A percentile compares a stretch with the other conserved stretches of the same genome.
These are phyloP conservation scores for Puccinia polysora DNA, from an alignment of 1,284 basidiomycete species.

Conservation along the genomic window DNA sequence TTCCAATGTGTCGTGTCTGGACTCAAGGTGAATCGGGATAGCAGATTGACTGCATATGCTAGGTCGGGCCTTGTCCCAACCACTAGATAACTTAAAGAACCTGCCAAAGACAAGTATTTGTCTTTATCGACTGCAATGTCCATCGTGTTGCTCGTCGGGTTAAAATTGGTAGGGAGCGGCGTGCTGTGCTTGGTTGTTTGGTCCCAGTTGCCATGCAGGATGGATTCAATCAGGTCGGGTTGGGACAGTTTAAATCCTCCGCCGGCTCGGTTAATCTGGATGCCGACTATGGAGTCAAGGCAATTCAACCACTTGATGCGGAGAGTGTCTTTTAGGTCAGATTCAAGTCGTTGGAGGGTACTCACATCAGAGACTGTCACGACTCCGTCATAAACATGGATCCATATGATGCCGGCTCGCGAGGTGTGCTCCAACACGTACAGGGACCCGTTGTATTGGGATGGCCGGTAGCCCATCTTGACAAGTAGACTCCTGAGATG, in stretches of 20 bases:
- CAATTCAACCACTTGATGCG: background rate
- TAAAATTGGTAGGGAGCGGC: background rate
- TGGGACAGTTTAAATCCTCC: background rate
- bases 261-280: background rate
- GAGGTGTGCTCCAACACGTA: background rate
- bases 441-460: background rate
- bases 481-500: background rate
- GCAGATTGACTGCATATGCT: conserved; percentile 1
- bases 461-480: background rate
- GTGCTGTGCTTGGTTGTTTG: background rate
- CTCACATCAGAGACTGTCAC: background rate
- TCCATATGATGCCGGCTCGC: background rate
- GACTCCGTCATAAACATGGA: conserved; percentile 22
- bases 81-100: background rate
- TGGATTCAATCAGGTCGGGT: background rate
- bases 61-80: conserved; percentile 2
- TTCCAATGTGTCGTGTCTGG: background rate
- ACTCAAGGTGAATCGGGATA: background rate
- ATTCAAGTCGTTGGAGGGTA: background rate
- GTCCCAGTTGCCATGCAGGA: background rate
- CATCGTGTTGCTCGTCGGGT: background rate
- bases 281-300: background rate
- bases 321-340: background rate
- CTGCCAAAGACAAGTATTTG: background rate
- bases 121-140: background rate